Conservation (phyloP, 1,284 basidiomycete species). For the Mycena citricolor region DNA sequence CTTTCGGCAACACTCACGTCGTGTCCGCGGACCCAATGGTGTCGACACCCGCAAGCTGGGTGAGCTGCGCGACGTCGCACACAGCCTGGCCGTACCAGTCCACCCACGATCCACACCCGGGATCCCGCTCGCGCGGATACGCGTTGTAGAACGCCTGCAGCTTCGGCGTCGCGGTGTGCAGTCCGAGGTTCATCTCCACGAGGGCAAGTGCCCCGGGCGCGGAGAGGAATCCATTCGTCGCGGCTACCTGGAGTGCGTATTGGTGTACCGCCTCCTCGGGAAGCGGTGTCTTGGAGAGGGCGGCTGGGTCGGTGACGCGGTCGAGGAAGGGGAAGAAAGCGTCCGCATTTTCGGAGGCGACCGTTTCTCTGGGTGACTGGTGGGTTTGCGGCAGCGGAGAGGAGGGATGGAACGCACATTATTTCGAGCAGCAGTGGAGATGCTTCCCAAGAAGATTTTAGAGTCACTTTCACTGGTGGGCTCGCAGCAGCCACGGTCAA, state of each 20-base stretch:
- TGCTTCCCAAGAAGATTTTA: conserved; percentile 80
- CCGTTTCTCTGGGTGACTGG: conserved; percentile 40
- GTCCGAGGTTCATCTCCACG: conserved; percentile 62
- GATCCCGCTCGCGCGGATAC: conserved; percentile 44
- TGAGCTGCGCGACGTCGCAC: conserved; percentile 69
- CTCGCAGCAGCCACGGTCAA: conserved; percentile 37
- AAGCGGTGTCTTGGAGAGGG: conserved; percentile 32
- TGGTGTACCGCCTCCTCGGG: conserved; percentile 56
- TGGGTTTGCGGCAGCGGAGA: neutral
- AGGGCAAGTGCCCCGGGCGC: conserved; percentile 49
- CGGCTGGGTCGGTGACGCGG: conserved; percentile 55
- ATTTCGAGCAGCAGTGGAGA: conserved; percentile 79
- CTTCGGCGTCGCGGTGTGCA: conserved; percentile 69
- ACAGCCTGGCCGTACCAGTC: conserved; percentile 82
- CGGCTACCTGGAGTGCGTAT: conserved; percentile 51
- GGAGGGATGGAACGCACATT: conserved; percentile 76
- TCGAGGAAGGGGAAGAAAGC: conserved; percentile 72
- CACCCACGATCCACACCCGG: conserved; percentile 78
- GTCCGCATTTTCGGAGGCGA: conserved; percentile 61
- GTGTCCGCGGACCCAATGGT: conserved; percentile 42
- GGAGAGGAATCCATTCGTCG: conserved; percentile 45
- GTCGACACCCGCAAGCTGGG: conserved; percentile 55
- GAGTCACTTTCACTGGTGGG: conserved; percentile 75
- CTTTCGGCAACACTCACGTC: conserved; percentile 29
- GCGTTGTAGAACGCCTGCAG: conserved; percentile 73